Conservation (phyloP, 2,329 filamentous ascomycete genomes). For the Pseudogymnoascus sp. region DNA sequence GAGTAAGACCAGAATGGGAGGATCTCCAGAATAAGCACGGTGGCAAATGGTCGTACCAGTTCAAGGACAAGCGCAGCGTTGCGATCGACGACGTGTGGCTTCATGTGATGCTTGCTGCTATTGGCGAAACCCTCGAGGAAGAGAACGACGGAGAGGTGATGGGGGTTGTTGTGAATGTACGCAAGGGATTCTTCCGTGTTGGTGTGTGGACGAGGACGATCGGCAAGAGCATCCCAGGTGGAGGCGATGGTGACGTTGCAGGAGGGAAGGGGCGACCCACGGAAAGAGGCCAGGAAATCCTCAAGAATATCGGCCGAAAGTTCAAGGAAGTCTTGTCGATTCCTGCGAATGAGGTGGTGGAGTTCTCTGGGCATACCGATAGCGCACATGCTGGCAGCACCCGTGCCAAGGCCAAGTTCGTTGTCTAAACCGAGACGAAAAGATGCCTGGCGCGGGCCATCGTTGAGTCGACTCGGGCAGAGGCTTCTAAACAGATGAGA, state of each 20-base stretch:
- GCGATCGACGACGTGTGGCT: constrained; percentile 96
- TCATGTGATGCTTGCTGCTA: constrained; percentile 90
- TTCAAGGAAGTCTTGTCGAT: constrained; percentile 92
- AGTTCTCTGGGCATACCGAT: constrained; percentile 96
- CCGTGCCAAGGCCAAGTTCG: constrained; percentile 89
- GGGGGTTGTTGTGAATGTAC: constrained; percentile 98
- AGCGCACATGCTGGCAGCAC: constrained; percentile 88
- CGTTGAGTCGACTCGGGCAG: constrained; percentile 2
- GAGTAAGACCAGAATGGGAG: constrained; percentile 96
- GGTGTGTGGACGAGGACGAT: constrained; percentile 95
- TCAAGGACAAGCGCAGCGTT: constrained; percentile 88
- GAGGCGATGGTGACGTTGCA: constrained; percentile 63
- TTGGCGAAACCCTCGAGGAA: constrained; percentile 97
- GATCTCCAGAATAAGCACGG: constrained; percentile 98
- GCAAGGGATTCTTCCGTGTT: constrained; percentile 96
- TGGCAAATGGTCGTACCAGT: constrained; percentile 97
- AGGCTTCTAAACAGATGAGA: constrained; percentile 2
- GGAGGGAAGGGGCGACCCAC: constrained; percentile 67
- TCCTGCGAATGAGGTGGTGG: constrained; percentile 65
- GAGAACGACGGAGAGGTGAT: constrained; percentile 95
- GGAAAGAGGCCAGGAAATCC: constrained; percentile 78
- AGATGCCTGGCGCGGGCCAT: background rate
- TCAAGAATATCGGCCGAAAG: constrained; percentile 73
- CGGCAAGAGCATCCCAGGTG: constrained; percentile 71
- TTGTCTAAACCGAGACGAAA: constrained; percentile 47